These are phyloP conservation scores for Zelonia costaricensis DNA, from an alignment of 208 protist genomes.

Conservation along the genomic window DNA sequence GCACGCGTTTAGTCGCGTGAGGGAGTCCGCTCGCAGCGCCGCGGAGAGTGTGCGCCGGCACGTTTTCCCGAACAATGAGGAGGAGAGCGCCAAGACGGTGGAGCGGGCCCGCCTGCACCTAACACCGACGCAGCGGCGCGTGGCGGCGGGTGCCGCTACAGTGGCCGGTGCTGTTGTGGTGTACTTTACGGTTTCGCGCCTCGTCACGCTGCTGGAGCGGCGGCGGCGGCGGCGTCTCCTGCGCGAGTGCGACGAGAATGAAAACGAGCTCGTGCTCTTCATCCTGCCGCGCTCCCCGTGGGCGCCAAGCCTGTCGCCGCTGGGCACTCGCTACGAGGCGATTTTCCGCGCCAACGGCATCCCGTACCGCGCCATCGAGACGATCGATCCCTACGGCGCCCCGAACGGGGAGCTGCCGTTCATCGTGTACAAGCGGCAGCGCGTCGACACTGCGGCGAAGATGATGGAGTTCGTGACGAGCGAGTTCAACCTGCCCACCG, in stretches of 20 bases:
- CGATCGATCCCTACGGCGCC: slow-evolving; percentile 33
- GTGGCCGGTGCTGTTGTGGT: slow-evolving; percentile 33
- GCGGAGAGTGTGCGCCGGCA: not conserved
- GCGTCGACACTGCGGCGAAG: slow-evolving; percentile 20
- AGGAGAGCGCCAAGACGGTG: too few relatives aligned
- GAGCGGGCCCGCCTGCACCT: too few relatives aligned
- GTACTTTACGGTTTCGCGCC: slow-evolving; percentile 28
- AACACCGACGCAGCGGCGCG: slow-evolving; percentile 10
- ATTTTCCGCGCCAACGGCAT: slow-evolving; percentile 59
- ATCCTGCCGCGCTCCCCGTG: slow-evolving; percentile 47
- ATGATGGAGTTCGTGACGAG: slow-evolving; percentile 50
- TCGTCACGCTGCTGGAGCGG: slow-evolving; percentile 30
- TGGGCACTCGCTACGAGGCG: slow-evolving; percentile 55
- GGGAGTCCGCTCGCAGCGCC: not conserved
- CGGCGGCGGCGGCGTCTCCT: slow-evolving; percentile 26
- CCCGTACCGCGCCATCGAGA: slow-evolving; percentile 47
- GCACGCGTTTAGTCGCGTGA: not conserved
- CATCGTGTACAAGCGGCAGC: slow-evolving; percentile 36
- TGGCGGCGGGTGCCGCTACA: slow-evolving; percentile 35
- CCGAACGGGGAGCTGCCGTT: slow-evolving; percentile 49
- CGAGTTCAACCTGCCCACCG: slow-evolving; percentile 43
- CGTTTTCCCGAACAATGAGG: slow-evolving; percentile 1
- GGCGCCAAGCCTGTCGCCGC: slow-evolving; percentile 47
- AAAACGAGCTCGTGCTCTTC: slow-evolving; percentile 43
- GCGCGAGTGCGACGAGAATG: slow-evolving; percentile 21